Evolutionary conservation across 2,329 filamentous ascomycete genomes (phyloP), one percentile per base, ranked within the genome.

Genomic region (Chaetomium globosum): DNA sequence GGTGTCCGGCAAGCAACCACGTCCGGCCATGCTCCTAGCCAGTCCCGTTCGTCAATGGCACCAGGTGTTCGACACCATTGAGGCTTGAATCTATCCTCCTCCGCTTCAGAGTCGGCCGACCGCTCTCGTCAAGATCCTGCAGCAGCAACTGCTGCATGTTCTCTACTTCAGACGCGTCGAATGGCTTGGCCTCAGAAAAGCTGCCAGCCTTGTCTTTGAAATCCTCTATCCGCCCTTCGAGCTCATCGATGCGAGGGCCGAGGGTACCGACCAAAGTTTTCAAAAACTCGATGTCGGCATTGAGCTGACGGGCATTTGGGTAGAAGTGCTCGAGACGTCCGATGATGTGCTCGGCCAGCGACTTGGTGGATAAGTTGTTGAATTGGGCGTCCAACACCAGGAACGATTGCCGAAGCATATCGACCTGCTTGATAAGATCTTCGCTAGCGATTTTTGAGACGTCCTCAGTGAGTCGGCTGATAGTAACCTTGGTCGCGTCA

Each of bases 351-450:
- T 76, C 73, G 16, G 78, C 79, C 30, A 84, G 73, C 1, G 74
- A 69, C 54, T 76, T 79, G 1, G 82, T 81, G 23, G 72, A 77
- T 8, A 87, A 72, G 67, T 83, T 84, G 63, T 80, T 80, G 65
- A 80, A 85, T 66, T 82, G 83, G 0, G 66, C 63, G 69, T 83
- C 79, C 8, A 87, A 68, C 0, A 76, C 72, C 23, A 69, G 70
- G 4, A 83, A 36, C 54, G 79, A 73, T 48, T 77, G 71, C 19
- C 77, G 74, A 6, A 83, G 26, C n/a, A 69, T 69, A 1, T 71
- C 64, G 1, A 75, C 33, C 4, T 70, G 63, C 0, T 43, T 62
- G 23, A 64, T 66, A 33, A 73, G 54, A 12, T 57, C 51, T 23
- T 63, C 49, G 10, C 23, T 43, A 10, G 5, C 16, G 1, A 16